Conservation (phyloP, 1,139 yeast species). For the Taphrina confusa region DNA sequence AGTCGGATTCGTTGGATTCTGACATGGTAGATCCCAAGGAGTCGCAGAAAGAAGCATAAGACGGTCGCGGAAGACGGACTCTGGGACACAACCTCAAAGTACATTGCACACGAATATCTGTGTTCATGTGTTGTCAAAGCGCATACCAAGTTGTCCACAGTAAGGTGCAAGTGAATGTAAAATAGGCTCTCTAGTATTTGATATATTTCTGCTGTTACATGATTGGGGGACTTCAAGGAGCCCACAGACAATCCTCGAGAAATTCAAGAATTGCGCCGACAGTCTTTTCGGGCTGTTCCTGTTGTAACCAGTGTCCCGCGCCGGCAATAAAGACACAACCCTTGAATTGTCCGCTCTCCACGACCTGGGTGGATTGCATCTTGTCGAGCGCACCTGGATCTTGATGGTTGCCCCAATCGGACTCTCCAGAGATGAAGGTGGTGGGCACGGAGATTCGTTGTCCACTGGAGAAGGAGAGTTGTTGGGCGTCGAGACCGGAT, state of each 20-base stretch:
- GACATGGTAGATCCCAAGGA: conserved; percentile 4
- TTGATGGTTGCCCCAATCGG: conserved; percentile 27
- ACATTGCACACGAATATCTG: no score
- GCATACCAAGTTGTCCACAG: no score
- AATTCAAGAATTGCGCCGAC: conserved; percentile 14
- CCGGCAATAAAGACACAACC: conserved; percentile 5
- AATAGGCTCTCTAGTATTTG: conserved; percentile 8
- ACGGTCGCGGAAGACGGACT: no score
- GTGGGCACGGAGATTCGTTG: conserved; percentile 13
- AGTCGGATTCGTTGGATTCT: conserved; percentile 25
- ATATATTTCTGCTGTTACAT: conserved; percentile 10
- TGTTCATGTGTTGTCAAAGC: no score
- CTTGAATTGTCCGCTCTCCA: conserved; percentile 1
- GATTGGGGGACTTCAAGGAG: neutral
- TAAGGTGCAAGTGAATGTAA: neutral
- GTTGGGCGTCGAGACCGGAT: conserved; percentile 1
- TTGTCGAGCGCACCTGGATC: conserved; percentile 26
- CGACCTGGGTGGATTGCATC: conserved; percentile 12
- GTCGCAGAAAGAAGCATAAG: neutral
- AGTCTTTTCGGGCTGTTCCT: conserved; percentile 23
- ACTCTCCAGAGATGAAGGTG: conserved; percentile 25
- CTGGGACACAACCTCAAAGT: no score
- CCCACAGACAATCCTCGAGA: conserved; percentile 9
- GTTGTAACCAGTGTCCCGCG: conserved; percentile 33
- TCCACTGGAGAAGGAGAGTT: neutral